Evolutionary conservation across 805 yeast genomes (phyloP), one percentile per base, ranked within the genome.

Genomic region (Suhomyces xylopsoci): DNA sequence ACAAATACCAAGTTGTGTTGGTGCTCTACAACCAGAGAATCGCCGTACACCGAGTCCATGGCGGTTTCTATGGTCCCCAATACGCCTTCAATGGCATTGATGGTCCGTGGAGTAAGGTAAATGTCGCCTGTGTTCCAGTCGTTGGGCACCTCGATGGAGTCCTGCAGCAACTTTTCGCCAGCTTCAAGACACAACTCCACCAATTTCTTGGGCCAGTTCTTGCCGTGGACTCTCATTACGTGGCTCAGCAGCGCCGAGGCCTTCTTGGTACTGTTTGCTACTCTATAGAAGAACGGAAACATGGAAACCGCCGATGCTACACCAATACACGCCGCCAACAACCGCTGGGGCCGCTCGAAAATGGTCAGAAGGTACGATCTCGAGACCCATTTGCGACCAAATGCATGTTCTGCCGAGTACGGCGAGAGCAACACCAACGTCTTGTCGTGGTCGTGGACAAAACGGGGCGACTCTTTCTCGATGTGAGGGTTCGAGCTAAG

Each of bases 111-210:
- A 3, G 85, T 81, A 49, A 89, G 64, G 63, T 89, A 89, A 30
- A 90, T 87, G 62, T 89, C 96, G 12, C 94, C 94, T 2, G 87
- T 79, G 54, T 88, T 87, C 96, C 96, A 89, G 38, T 80, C 81
- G 5, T 80, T 85, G 0, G 96, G 96, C 1, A 88, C 90, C 66
- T 89, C 96, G 3, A 88, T 60, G 60, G 82, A 73, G 17, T 81
- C 80, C 0, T 73, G 67, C 8, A 67, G 67, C 43, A 88, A 70
- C 62, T 84, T 84, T 0, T 63, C 74, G 45, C 78, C 79, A n/a
- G 89, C 81, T 24, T 78, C 81, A 17, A 73, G 63, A 64, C 94
- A 87, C 17, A 88, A 65, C 49, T 81, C 78, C 51, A 78, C 70
- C 19, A 89, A 67, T 53, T 79, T 74, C 25, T 76, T 69, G 2